Evolutionary conservation across 345 rosid species (phyloP), one percentile per base, ranked within the genome.

Genomic region (Eutrema heterophyllum): DNA sequence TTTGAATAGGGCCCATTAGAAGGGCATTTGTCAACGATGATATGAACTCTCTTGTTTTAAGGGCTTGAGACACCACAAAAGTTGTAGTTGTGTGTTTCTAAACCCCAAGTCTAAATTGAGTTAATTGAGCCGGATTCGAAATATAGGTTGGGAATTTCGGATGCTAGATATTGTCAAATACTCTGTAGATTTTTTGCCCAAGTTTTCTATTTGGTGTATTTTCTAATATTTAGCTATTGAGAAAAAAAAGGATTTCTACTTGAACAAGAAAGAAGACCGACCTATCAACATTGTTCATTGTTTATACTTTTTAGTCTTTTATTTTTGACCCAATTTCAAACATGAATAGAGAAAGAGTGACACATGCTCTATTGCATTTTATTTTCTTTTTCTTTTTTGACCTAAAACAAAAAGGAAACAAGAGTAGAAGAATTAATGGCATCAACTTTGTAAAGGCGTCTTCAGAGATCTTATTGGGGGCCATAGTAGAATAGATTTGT

Each of bases 401-500:
- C 41, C 35, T 40, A 8, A 6, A 49, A 4, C 9, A 11, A 4
- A 15, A 14, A 45, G n/a, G n/a, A 41, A 26, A 16, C 5, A 26
- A 33, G 56, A 64, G 14, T 41, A n/a, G 2, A 21, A 24, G 3
- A 21, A 73, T 26, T 14, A 44, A 44, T 40, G 53, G 59, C 35
- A 54, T n/a, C 6, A 36, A 48, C 5, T 8, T 48, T 38, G 35
- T 18, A 60, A 75, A 75, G 64, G 29, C 52, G 61, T 74, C 58
- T 59, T 52, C 5, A 21, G 53, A 40, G 5, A 68, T 75, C 57
- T 61, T 0, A 5, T 7, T 52, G 74, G 79, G 70, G 9, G 70
- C 79, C 46, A 21, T 51, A 21, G 4, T 7, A 68, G 74, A 68
- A 68, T 61, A 75, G 41, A 60, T 33, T 15, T 59, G 73, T 74